A percentile compares a stretch with the other conserved stretches of the same genome.
Evolutionary conservation across 768 basidiomycete genomes (phyloP).

Genomic region (Leccinum broughii): DNA sequence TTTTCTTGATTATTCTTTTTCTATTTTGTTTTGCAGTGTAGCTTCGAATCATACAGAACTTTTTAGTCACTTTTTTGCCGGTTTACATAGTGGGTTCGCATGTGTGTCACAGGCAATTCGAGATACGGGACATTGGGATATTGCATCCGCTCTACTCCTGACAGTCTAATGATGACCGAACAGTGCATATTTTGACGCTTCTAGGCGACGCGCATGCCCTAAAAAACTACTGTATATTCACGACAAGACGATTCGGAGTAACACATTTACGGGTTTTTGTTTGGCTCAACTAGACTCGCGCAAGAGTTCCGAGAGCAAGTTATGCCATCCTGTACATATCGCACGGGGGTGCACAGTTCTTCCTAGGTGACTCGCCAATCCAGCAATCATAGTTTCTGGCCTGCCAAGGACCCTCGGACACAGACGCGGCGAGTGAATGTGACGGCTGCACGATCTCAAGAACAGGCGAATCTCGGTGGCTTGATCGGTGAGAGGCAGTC

Average conservation of each 20-base stretch:
- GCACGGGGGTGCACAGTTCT: not conserved
- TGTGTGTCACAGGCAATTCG: constrained; percentile 11
- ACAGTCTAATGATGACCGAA: not conserved
- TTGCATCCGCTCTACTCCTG: not conserved
- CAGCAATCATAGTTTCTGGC: not conserved
- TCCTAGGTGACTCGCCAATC: not conserved
- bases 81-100: constrained; percentile 7
- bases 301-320: not conserved
- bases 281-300: not conserved
- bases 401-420: not conserved
- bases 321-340: not conserved
- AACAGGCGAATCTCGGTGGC: not conserved
- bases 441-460: not conserved
- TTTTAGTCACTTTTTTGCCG: constrained; percentile 23
- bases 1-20: constrained; percentile 33
- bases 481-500: not conserved
- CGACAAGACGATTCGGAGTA: not conserved
- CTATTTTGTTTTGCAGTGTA: constrained; percentile 32
- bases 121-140: not conserved
- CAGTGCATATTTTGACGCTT: not conserved
- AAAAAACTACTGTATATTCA: not conserved
- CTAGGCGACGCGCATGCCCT: not conserved
- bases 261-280: not conserved
- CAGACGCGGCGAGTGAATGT: not conserved
- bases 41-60: constrained; percentile 18